phyloP scores from a whole-genome alignment of 371 early-diverging fungal species.

The Funneliformis caledonium region DNA sequence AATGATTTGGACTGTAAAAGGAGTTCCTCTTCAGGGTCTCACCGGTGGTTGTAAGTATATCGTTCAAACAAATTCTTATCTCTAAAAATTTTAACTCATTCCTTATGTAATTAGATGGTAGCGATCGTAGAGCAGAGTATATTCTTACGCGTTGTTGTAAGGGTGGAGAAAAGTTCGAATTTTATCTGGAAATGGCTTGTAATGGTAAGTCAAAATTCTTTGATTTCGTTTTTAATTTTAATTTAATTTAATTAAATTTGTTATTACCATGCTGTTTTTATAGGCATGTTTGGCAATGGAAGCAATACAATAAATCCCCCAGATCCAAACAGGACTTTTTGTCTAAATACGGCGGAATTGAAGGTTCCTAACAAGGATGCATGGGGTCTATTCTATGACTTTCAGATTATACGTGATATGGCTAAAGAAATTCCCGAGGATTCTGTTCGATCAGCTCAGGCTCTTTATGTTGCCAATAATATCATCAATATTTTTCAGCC shows the following conservation, averaged over 20 bases:
- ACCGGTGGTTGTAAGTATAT: slow-evolving; percentile 74
- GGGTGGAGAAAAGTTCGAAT: slow-evolving; percentile 64
- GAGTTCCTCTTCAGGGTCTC: slow-evolving; percentile 86
- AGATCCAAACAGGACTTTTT: slow-evolving; percentile 58
- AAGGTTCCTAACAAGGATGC: slow-evolving; percentile 71
- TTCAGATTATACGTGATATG: slow-evolving; percentile 79
- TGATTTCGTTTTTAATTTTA: not conserved
- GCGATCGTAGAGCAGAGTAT: slow-evolving; percentile 76
- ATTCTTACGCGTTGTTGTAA: slow-evolving; percentile 65
- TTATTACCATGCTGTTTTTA: not conserved
- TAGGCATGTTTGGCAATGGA: slow-evolving; percentile 82
- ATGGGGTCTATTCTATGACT: slow-evolving; percentile 74
- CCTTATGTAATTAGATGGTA: slow-evolving; percentile 45
- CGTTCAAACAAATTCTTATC: not conserved
- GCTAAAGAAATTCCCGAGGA: slow-evolving; percentile 74
- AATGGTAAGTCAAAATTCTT: slow-evolving; percentile 59
- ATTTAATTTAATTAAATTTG: not conserved
- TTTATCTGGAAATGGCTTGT: slow-evolving; percentile 91
- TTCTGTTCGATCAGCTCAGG: slow-evolving; percentile 73
- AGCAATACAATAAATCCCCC: slow-evolving; percentile 67
- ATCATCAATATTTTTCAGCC: slow-evolving; percentile 76
- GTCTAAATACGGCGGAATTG: slow-evolving; percentile 65
- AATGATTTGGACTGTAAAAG: slow-evolving; percentile 84
- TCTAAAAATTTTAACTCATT: not conserved
- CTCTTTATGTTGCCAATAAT: slow-evolving; percentile 78